phyloP scores from a whole-genome alignment of 192 early-diverging fungal species.

The Lunasporangiospora selenospora region DNA sequence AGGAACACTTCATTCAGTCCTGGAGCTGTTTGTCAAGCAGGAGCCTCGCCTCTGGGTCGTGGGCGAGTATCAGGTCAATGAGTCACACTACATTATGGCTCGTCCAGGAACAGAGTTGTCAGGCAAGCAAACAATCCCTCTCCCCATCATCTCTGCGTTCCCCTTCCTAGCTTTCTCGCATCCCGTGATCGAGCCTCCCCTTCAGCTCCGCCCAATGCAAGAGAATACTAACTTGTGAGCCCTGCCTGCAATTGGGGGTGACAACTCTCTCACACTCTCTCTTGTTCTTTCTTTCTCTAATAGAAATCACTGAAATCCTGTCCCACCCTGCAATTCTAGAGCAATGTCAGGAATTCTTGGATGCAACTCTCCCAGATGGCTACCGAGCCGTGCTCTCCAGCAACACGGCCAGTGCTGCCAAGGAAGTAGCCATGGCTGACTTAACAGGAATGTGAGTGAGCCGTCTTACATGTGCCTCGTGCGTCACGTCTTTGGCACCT shows the following conservation, averaged over 20 bases:
- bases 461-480: not conserved
- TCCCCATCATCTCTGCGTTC: too few species aligned
- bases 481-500: too few species aligned
- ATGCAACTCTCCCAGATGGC: constrained; percentile 25
- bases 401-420: constrained; percentile 40
- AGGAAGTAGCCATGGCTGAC: constrained; percentile 27
- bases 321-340: constrained; percentile 42
- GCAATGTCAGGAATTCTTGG: constrained; percentile 43
- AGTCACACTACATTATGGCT: constrained; percentile 46
- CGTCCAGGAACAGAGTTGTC: constrained; percentile 12
- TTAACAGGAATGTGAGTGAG: constrained; percentile 26
- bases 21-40: constrained; percentile 37
- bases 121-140: too few species aligned
- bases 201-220: too few species aligned
- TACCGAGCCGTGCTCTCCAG: constrained; percentile 39
- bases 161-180: too few species aligned
- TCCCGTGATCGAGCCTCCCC: too few species aligned
- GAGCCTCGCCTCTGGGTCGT: constrained; percentile 45
- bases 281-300: not conserved
- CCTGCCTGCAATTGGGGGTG: too few species aligned
- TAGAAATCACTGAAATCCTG: constrained; percentile 37
- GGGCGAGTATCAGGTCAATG: constrained; percentile 41
- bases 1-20: constrained; percentile 39
- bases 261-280: not conserved
- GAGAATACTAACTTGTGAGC: too few species aligned